Conservation (phyloP, 176 grass and related monocot genomes). For the Lolium multiflorum region DNA sequence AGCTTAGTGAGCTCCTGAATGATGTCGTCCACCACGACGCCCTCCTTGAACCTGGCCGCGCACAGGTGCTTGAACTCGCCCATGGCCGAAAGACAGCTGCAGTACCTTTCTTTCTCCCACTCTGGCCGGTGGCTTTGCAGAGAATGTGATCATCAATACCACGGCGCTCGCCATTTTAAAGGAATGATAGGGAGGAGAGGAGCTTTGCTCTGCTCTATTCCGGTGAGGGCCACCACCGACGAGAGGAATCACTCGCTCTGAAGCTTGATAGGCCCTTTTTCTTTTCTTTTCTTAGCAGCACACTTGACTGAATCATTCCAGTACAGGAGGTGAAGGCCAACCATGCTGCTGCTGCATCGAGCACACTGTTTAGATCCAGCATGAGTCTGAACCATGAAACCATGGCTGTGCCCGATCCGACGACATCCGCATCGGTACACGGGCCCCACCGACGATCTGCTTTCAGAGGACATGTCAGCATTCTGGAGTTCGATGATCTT, state of each 20-base stretch:
- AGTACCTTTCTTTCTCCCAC: background rate
- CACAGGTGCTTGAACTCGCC: conserved; percentile 62
- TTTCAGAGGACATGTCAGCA: conserved; percentile 1
- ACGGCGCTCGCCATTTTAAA: conserved; percentile 42
- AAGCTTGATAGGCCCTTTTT: background rate
- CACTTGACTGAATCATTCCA: conserved; percentile 40
- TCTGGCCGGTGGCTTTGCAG: background rate
- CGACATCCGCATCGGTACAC: background rate
- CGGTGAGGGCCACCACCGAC: conserved; percentile 29
- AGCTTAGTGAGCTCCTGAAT: conserved; percentile 57
- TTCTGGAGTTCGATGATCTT: background rate
- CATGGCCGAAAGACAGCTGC: conserved; percentile 40
- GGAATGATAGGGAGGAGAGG: background rate
- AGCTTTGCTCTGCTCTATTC: conserved; percentile 13
- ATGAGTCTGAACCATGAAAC: background rate
- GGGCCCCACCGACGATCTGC: conserved; percentile 19
- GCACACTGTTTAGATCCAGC: conserved; percentile 44
- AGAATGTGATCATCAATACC: conserved; percentile 22
- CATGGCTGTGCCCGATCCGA: conserved; percentile 24
- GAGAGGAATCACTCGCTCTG: conserved; percentile 11
- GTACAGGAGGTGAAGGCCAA: background rate
- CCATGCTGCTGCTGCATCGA: conserved; percentile 19
- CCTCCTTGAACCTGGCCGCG: conserved; percentile 64
- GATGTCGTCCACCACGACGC: conserved; percentile 48
- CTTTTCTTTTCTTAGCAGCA: background rate